Evolutionary conservation across 306 rosid species (phyloP), one percentile per base, ranked within the genome.

Genomic region (Sicyos edulis): DNA sequence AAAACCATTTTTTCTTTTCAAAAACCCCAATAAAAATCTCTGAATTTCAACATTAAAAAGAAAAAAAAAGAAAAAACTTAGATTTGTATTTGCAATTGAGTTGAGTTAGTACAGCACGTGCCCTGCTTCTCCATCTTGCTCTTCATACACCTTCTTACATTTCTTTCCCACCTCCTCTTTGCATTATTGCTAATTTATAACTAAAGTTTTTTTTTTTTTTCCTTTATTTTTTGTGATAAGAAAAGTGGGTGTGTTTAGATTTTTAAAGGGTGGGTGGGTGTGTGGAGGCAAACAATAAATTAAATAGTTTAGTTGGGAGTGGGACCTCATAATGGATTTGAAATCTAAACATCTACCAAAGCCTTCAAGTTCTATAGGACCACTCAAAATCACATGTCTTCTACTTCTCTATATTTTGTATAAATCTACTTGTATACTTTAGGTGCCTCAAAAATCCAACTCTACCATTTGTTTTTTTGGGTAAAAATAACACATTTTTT

Each of bases 91-190:
- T 37, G 66, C 37, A 57, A 10, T 22, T 59, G 51, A 10, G 54
- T 10, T 45, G 96, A 85, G 95, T 87, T 84, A 89, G 92, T 73
- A 80, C 79, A 89, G 97, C 97, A 95, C 99, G 99, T 95, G 99
- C 99, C 97, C 97, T 95, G 99, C 99, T 95, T 91, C 99, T 95
- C 99, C 99, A 95, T 91, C 99, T 77, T 82, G 99, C 81, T 85
- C 91, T 85, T 78, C 91, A 84, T 82, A 79, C 96, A 83, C 90
- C 92, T 62, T 37, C 16, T 51, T 2, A 51, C 19, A 51, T 51
- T 51, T 8, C 16, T 19, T 54, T 19, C 70, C 2, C 12, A 44
- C 12, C 13, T 9, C 49, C 49, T 44, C 37, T 9, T 55, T 10
- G 14, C 5, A 11, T 17, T 56, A 37, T 37, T 56, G 34, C 32